Evolutionary conservation across 441 rosid genomes (phyloP).

Genomic region (Pelargonium myrrhifolium): DNA sequence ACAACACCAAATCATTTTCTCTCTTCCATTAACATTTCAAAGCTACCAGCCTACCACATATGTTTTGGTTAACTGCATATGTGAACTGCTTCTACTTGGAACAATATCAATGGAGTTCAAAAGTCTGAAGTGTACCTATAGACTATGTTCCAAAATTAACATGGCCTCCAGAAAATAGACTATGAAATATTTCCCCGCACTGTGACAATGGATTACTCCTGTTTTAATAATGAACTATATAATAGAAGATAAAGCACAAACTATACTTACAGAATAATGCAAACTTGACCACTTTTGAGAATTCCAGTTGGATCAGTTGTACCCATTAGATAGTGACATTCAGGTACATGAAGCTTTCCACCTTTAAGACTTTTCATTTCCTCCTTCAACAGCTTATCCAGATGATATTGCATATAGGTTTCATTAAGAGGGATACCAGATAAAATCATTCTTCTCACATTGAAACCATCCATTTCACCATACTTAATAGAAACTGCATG

Average conservation of each 20-base stretch:
- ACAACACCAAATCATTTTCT: too few species aligned
- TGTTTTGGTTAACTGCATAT: too few species aligned
- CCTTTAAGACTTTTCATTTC: constrained; percentile 43
- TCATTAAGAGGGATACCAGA: constrained; percentile 73
- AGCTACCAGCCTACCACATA: too few species aligned
- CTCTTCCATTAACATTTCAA: too few species aligned
- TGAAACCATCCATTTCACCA: constrained; percentile 46
- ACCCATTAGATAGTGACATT: constrained; percentile 79
- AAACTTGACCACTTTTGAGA: constrained; percentile 57
- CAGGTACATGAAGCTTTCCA: constrained; percentile 52
- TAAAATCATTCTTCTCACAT: constrained; percentile 44
- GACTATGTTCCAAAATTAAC: too few species aligned
- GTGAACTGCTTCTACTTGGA: too few species aligned
- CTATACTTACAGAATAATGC: constrained; percentile 58
- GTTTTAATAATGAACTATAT: background rate
- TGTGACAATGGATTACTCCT: background rate
- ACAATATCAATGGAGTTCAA: too few species aligned
- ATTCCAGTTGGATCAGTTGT: constrained; percentile 65
- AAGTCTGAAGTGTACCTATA: too few species aligned
- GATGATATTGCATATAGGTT: constrained; percentile 36
- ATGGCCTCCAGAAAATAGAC: too few species aligned
- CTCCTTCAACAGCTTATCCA: constrained; percentile 27
- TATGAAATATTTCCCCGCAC: too few species aligned
- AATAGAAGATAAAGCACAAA: constrained; percentile 11
- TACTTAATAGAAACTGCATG: constrained; percentile 41